Conservation (phyloP, 257 asterid genomes). For the Scutellaria minor region DNA sequence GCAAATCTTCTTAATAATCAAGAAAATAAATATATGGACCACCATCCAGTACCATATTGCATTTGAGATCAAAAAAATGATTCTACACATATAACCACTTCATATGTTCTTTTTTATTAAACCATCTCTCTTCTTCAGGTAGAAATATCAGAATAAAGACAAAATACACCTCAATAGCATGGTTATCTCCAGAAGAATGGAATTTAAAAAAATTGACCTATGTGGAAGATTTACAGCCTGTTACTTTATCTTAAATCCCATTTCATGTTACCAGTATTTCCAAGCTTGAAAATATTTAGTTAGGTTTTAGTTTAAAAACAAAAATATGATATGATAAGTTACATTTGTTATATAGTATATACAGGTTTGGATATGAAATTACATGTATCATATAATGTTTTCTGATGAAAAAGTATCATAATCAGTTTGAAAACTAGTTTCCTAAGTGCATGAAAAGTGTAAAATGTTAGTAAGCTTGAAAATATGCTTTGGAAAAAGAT, state of each 20-base stretch:
- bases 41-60: not conserved
- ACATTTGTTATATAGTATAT: not conserved
- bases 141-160: not conserved
- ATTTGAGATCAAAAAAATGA: conserved; percentile 5
- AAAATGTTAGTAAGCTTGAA: not conserved
- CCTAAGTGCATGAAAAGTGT: not conserved
- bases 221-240: not conserved
- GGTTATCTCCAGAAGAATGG: not conserved
- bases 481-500: not conserved
- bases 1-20: not conserved
- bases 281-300: not conserved
- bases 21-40: conserved; percentile 2
- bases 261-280: not conserved
- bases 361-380: not conserved
- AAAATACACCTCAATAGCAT: not conserved
- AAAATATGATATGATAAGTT: not conserved
- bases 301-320: not conserved
- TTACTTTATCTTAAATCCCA: not conserved
- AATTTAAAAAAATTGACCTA: not conserved
- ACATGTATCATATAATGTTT: not conserved
- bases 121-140: not conserved
- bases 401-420: not conserved
- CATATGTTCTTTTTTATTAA: not conserved
- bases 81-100: not conserved
- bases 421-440: not conserved